phyloP scores from a whole-genome alignment of 2,329 filamentous ascomycete species.

The Fusarium udum region DNA sequence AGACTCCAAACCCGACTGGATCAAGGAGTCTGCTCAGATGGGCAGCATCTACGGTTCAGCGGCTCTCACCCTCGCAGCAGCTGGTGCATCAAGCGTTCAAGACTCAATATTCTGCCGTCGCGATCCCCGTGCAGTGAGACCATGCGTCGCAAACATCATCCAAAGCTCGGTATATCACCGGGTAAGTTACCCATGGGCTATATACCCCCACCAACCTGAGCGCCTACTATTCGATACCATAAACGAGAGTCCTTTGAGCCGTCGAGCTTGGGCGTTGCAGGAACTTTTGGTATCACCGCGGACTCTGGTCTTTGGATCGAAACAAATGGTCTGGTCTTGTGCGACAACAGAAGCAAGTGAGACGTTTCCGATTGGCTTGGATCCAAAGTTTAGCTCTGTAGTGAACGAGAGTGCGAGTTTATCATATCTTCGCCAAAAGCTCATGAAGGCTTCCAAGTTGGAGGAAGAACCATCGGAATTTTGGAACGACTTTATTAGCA shows the following conservation, averaged over 20 bases:
- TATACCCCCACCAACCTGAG: background rate
- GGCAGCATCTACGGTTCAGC: background rate
- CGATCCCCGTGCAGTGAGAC: background rate
- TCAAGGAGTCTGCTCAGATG: background rate
- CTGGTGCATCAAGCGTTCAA: background rate
- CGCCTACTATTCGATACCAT: background rate
- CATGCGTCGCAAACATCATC: background rate
- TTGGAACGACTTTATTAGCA: background rate
- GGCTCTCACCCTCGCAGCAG: background rate
- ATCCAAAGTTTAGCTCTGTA: background rate
- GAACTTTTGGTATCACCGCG: background rate
- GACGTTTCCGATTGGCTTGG: background rate
- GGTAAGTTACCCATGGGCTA: conserved; percentile 1
- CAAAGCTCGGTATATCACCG: background rate
- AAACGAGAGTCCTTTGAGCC: background rate
- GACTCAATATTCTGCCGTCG: background rate
- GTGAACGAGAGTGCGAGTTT: background rate
- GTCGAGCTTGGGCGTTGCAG: background rate
- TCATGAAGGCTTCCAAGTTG: background rate
- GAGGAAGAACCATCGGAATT: background rate
- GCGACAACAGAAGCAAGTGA: background rate
- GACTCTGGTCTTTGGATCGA: background rate
- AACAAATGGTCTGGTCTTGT: conserved; percentile 6
- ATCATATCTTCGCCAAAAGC: background rate
- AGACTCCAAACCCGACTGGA: background rate